Conservation (phyloP, 257 asterid species). For the Jasminum sambac region DNA sequence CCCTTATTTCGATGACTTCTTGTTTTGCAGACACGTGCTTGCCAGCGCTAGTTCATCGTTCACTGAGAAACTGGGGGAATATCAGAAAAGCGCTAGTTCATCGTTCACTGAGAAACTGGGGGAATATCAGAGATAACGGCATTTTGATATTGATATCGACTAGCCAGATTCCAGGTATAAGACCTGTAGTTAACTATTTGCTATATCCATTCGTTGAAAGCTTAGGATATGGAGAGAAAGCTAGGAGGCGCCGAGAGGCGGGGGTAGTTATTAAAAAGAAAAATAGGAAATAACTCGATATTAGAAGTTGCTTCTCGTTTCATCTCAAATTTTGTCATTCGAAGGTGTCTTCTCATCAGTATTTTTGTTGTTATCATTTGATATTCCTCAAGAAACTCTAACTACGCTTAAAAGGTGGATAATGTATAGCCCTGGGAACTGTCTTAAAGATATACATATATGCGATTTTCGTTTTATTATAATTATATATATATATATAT, state of each 20-base stretch:
- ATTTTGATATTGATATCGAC: slow-evolving; percentile 9
- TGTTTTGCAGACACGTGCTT: neutral
- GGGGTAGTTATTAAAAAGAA: neutral
- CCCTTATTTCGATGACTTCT: slow-evolving; percentile 57
- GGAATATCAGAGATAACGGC: slow-evolving; percentile 25
- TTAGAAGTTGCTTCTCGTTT: neutral
- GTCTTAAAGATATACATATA: neutral
- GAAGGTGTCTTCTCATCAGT: neutral
- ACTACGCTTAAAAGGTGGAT: neutral
- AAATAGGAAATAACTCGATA: slow-evolving; percentile 16
- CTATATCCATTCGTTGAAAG: neutral
- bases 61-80: slow-evolving; percentile 19
- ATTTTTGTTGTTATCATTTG: neutral
- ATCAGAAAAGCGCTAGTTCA: slow-evolving; percentile 16
- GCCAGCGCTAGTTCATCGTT: slow-evolving; percentile 8
- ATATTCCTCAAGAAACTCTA: neutral
- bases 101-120: slow-evolving; percentile 15
- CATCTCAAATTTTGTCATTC: slow-evolving; percentile 14
- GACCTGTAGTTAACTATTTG: neutral
- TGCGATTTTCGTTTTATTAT: neutral
- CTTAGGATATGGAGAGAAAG: neutral
- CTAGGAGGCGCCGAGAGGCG: too few species aligned
- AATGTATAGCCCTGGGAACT: neutral
- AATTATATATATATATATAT: neutral
- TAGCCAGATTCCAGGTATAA: slow-evolving; percentile 10